These are phyloP conservation scores for Tubosaeta sp. DNA, from an alignment of 768 basidiomycete genomes.

Conservation along the genomic window DNA sequence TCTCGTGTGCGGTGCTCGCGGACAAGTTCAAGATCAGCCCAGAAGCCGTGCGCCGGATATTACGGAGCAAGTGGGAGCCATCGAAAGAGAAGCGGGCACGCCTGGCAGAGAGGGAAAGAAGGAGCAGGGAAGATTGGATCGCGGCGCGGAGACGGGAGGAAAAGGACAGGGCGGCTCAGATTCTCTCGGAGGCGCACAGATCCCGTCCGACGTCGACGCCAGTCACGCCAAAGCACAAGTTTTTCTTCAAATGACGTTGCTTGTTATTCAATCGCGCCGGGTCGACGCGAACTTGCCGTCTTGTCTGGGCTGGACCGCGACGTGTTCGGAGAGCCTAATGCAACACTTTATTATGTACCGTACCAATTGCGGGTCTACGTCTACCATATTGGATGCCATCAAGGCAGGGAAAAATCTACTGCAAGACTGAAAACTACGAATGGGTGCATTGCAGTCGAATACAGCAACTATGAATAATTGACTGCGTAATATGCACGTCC, in stretches of 20 bases:
- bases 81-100: conserved; percentile 47
- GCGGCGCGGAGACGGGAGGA: conserved; percentile 41
- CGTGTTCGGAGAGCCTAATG: not conserved
- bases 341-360: not conserved
- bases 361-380: not conserved
- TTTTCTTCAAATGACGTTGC: conserved; percentile 39
- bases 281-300: not conserved
- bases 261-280: no score
- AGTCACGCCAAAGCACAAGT: conserved; percentile 30
- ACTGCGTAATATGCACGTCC: conserved; percentile 2
- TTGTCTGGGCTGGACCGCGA: not conserved
- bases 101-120: conserved; percentile 49
- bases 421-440: conserved; percentile 5
- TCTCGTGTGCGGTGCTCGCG: conserved; percentile 65
- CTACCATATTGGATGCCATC: not conserved
- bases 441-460: conserved; percentile 9
- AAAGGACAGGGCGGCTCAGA: conserved; percentile 34
- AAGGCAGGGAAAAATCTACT: not conserved
- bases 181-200: conserved; percentile 20
- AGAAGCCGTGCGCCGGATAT: conserved; percentile 75
- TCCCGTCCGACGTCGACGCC: conserved; percentile 17
- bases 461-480: not conserved
- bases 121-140: conserved; percentile 37
- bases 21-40: conserved; percentile 74
- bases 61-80: conserved; percentile 73